phyloP scores from a whole-genome alignment of 2,329 filamentous ascomycete species.

The Cordyceps cicadae region DNA sequence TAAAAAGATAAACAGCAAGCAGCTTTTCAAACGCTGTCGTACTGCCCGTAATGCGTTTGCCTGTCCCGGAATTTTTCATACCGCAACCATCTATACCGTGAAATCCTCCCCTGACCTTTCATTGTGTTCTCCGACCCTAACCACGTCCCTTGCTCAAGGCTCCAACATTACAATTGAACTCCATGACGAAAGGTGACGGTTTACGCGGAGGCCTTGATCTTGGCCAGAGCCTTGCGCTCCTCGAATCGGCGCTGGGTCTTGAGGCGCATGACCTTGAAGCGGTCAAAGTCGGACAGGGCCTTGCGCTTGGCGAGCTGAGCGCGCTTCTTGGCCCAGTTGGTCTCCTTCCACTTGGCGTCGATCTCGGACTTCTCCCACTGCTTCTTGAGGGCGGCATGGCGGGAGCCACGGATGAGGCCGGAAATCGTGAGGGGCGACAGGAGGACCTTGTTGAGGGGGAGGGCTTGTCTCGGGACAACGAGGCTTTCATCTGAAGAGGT shows the following conservation, averaged over 20 bases:
- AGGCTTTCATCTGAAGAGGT: slow-evolving; percentile 73
- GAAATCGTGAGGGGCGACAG: slow-evolving; percentile 84
- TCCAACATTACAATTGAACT: slow-evolving; percentile 18
- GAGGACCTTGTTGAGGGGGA: slow-evolving; percentile 73
- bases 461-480: slow-evolving; percentile 77
- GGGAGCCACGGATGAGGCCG: slow-evolving; percentile 76
- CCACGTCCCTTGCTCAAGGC: slow-evolving; percentile 19
- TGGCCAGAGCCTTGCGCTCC: slow-evolving; percentile 91
- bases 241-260: slow-evolving; percentile 99
- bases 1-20: slow-evolving; percentile 49
- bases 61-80: slow-evolving; percentile 25
- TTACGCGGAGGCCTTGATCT: slow-evolving; percentile 79
- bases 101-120: slow-evolving; percentile 10
- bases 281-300: slow-evolving; percentile 94
- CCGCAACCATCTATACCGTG: slow-evolving; percentile 14
- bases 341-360: slow-evolving; percentile 87
- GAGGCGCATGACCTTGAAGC: slow-evolving; percentile 99
- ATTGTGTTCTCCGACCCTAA: slow-evolving; percentile 22
- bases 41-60: slow-evolving; percentile 28
- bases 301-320: slow-evolving; percentile 78
- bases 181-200: slow-evolving; percentile 24
- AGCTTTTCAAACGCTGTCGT: slow-evolving; percentile 24
- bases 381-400: slow-evolving; percentile 75
- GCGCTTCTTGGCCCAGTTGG: slow-evolving; percentile 90
- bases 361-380: slow-evolving; percentile 87